Conservation (phyloP, 2,329 filamentous ascomycete species). For the Colletotrichum tofieldiae region DNA sequence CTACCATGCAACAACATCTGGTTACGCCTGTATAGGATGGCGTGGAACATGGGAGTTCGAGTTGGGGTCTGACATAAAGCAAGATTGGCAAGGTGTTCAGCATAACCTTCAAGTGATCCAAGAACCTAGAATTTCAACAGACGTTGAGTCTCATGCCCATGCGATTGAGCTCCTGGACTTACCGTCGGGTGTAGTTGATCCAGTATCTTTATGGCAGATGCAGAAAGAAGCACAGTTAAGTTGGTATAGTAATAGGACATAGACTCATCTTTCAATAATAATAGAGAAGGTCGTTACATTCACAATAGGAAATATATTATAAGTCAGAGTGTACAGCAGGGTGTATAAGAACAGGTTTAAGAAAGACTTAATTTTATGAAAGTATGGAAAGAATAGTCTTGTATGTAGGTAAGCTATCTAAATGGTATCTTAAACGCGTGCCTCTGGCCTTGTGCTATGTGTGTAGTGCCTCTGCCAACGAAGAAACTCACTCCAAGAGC, state of each 20-base stretch:
- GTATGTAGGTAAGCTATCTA: no score
- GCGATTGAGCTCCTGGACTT: slow-evolving; percentile 10
- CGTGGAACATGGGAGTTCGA: slow-evolving; percentile 19
- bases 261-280: background rate
- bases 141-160: slow-evolving; percentile 17
- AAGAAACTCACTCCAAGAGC: no score
- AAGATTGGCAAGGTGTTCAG: slow-evolving; percentile 13
- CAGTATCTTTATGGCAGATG: slow-evolving; percentile 12
- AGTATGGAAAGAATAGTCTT: no score
- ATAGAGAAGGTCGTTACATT: background rate
- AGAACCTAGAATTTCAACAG: slow-evolving; percentile 9
- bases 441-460: no score
- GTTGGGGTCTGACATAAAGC: background rate
- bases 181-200: slow-evolving; percentile 4
- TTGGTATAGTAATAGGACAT: background rate
- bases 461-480: no score
- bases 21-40: slow-evolving; percentile 7
- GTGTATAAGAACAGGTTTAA: no score
- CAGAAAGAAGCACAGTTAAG: background rate
- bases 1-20: slow-evolving; percentile 43
- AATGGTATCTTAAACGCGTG: no score
- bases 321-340: no score
- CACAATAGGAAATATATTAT: no score
- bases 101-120: slow-evolving; percentile 1
- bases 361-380: no score